Evolutionary conservation across 2,329 filamentous ascomycete genomes (phyloP).

Genomic region (Beauveria sp.): DNA sequence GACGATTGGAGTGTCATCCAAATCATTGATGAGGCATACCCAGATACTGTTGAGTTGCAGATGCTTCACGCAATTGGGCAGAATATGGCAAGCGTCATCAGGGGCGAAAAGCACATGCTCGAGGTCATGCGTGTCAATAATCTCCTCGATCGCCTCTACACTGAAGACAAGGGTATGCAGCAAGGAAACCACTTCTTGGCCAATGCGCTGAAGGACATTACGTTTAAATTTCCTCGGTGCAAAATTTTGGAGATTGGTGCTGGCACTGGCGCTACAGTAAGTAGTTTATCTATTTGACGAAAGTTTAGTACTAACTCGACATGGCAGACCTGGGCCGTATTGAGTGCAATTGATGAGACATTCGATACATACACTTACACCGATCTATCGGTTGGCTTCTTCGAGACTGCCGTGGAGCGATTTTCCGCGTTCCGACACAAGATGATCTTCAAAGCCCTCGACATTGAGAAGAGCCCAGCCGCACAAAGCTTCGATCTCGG

Average conservation of each 20-base stretch:
- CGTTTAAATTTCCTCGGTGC: conserved; percentile 10
- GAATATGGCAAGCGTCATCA: conserved; percentile 10
- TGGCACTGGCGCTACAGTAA: conserved; percentile 3
- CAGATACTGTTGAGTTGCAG: conserved; percentile 12
- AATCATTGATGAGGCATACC: conserved; percentile 2
- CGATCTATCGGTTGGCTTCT: background rate
- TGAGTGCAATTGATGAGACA: background rate
- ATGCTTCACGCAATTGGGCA: conserved; percentile 12
- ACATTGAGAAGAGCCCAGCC: conserved; percentile 13
- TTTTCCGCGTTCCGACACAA: background rate
- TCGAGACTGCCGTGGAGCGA: background rate
- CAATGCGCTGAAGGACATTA: conserved; percentile 10
- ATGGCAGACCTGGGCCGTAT: background rate
- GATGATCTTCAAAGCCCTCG: background rate
- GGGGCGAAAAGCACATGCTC: conserved; percentile 11
- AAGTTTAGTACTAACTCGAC: background rate
- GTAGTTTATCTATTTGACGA: background rate
- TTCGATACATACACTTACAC: background rate
- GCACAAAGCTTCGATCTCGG: conserved; percentile 24
- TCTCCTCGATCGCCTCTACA: conserved; percentile 14
- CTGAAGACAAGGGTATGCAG: conserved; percentile 11
- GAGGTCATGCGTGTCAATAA: conserved; percentile 13
- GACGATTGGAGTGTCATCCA: background rate
- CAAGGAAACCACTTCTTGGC: conserved; percentile 11
- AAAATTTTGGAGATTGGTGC: conserved; percentile 12